A percentile compares a stretch with the other conserved stretches of the same genome.
Conservation (phyloP, 1,284 basidiomycete genomes). For the Stygiomarasmius scandens region DNA sequence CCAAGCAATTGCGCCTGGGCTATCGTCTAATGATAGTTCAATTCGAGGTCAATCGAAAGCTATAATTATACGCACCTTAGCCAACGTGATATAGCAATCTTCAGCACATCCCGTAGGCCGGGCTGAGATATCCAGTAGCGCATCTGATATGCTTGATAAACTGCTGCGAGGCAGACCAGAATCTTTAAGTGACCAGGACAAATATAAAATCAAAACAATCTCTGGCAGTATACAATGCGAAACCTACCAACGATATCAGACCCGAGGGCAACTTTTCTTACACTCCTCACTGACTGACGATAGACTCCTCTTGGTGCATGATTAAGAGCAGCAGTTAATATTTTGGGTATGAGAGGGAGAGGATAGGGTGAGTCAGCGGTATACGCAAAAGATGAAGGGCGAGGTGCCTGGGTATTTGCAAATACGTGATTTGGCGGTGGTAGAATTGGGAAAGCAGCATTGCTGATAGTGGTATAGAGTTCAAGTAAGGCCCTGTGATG, state of each 20-base stretch:
- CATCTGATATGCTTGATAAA: slow-evolving; percentile 5
- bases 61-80: neutral
- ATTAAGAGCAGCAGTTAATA: neutral
- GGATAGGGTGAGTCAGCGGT: neutral
- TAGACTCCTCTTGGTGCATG: neutral
- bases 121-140: slow-evolving; percentile 5
- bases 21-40: slow-evolving; percentile 20
- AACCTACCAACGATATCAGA: neutral
- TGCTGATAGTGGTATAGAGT: slow-evolving; percentile 17
- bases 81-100: slow-evolving; percentile 13
- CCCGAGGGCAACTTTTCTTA: neutral
- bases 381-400: neutral
- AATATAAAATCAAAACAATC: neutral
- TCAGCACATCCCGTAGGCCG: slow-evolving; percentile 1
- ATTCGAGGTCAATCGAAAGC: neutral
- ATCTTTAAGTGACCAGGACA: too few relatives aligned
- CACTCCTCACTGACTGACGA: neutral
- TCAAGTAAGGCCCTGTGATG: slow-evolving; percentile 14
- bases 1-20: slow-evolving; percentile 28
- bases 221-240: too few relatives aligned
- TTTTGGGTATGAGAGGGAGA: neutral
- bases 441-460: slow-evolving; percentile 24
- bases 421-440: slow-evolving; percentile 9
- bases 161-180: slow-evolving; percentile 1
- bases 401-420: neutral